Evolutionary conservation across 208 protist species (phyloP).

Genomic region (Tritrichomonas musculus): DNA sequence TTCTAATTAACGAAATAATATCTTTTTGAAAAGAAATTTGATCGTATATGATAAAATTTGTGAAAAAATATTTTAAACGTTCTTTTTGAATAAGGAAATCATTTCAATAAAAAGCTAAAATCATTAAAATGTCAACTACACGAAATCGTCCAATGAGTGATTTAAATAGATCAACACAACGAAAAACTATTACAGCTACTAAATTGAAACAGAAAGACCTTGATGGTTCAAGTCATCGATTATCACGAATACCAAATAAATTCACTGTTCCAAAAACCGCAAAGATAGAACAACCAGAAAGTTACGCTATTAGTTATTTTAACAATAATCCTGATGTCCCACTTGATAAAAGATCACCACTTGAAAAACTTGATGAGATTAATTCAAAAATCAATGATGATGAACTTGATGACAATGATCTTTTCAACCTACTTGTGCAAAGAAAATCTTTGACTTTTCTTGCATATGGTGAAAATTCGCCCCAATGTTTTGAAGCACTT

Average conservation of each 20-base stretch:
- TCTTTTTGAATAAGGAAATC: too few relatives aligned
- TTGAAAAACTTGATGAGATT: slow-evolving; percentile 32
- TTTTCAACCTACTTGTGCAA: background rate
- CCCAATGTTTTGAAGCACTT: background rate
- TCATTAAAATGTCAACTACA: too few relatives aligned
- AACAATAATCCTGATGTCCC: background rate
- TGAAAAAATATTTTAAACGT: too few relatives aligned
- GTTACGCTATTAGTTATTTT: background rate
- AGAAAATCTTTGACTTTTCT: background rate
- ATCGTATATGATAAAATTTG: too few relatives aligned
- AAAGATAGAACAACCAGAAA: background rate
- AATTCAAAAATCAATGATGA: background rate
- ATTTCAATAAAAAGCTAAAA: too few relatives aligned
- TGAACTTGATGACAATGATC: background rate
- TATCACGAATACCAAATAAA: background rate
- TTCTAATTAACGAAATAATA: too few relatives aligned
- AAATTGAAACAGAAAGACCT: background rate
- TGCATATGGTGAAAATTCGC: background rate
- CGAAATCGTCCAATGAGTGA: too few relatives aligned
- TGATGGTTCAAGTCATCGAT: background rate
- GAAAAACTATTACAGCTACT: too few relatives aligned
- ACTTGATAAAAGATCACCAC: background rate
- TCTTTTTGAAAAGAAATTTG: too few relatives aligned
- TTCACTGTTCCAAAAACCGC: background rate
- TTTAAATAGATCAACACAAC: too few relatives aligned